Conservation (phyloP, 305 asterid genomes). For the Solanum hybrid region DNA sequence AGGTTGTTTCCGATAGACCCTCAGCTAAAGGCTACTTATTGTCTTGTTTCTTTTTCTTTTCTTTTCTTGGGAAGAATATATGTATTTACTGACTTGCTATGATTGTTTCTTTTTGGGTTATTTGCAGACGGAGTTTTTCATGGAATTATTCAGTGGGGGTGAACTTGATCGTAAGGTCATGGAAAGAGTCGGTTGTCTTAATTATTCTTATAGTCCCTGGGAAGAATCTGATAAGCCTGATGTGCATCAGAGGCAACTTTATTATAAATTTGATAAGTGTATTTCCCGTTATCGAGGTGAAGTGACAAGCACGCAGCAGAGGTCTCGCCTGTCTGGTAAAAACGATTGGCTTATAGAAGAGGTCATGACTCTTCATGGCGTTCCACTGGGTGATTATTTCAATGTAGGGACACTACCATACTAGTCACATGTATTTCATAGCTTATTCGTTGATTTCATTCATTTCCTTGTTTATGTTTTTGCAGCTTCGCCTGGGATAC, state of each 20-base stretch:
- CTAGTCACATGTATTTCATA: not conserved
- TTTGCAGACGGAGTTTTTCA: conserved; percentile 67
- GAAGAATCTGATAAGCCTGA: conserved; percentile 69
- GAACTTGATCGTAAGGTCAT: conserved; percentile 77
- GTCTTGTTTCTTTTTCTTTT: not conserved
- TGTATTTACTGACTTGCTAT: not conserved
- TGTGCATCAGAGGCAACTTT: conserved; percentile 81
- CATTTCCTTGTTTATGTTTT: not conserved
- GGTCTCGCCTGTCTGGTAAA: conserved; percentile 47
- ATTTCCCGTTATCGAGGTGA: conserved; percentile 83
- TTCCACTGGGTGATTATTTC: conserved; percentile 91
- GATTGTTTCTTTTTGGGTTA: not conserved
- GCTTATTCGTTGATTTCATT: not conserved
- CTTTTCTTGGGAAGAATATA: not conserved
- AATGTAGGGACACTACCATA: conserved; percentile 33
- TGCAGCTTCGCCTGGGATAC: conserved; percentile 83
- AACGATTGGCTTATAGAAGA: conserved; percentile 89
- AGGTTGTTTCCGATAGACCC: not conserved
- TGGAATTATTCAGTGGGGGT: conserved; percentile 80
- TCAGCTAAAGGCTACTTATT: not conserved
- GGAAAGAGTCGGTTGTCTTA: conserved; percentile 88
- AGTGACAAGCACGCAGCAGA: conserved; percentile 94
- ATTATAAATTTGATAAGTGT: conserved; percentile 70
- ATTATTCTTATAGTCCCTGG: conserved; percentile 82
- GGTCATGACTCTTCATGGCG: conserved; percentile 90